Base-by-base conservation (phyloP, 2,329 filamentous ascomycete genomes). In the Alternaria longipes region DNA sequence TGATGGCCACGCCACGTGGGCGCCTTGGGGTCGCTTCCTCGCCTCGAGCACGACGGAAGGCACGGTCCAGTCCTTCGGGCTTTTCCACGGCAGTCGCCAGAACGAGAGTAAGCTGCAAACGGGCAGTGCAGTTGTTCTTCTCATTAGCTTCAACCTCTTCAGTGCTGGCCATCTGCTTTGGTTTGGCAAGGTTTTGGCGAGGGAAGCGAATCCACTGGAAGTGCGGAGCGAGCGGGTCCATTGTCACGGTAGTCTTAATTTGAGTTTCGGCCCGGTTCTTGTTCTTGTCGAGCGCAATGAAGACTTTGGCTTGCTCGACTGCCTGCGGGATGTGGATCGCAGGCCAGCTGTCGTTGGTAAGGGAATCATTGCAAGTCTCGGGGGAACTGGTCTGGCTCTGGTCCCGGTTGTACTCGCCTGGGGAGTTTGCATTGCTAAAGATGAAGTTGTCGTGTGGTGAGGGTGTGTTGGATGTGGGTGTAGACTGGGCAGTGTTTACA, bases 261-360 rank as follows among this genome's bases (percentile, higher is more conserved):
- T 98, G 95, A 0, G 95, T 98, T 81, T 99, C 95, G 18, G 98
- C 95, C 22, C 95, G 89, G 16, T 94, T 97, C 79, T 97, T 98
- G 58, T 77, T 74, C 62, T 73, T 75, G 65, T 78, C 73, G 22
- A 74, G 60, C 16, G 57, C 59, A 40, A 77, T 65, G 34, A 57
- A 62, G 45, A 77, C 59, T 2, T 67, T 58, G 28, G 69, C 66
- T 11, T 62, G 61, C 22, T 72, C 67, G 24, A 68, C 60, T 8
- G 66, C 52, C 56, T 74, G 72, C 2, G 71, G 69, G 24, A 74
- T 75, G 56, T 69, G 67, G 40, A 74, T 74, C n/a, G 68, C 70
- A 36, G 63, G 54, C 72, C 71, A 54, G 65, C 62, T 47, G 70
- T 73, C 54, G 53, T 59, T 60, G 61, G 50, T 34, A 18, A 64